Base-by-base conservation (phyloP, 2,329 filamentous ascomycete species). In the Parastagonospora avenae region DNA sequence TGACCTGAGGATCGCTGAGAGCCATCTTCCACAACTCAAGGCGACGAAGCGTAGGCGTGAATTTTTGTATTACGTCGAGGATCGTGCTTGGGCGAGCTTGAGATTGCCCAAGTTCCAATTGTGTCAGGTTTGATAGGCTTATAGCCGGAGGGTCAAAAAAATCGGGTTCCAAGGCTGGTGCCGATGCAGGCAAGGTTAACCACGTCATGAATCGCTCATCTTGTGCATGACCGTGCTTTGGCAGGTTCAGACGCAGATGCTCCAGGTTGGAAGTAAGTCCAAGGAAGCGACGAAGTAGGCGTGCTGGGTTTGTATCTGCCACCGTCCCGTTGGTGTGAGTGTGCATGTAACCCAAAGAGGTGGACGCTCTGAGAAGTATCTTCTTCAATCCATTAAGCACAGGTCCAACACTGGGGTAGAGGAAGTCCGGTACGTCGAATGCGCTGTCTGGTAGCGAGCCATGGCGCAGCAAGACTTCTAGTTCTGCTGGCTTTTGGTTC, bases 171-270 rank as follows among this genome's bases (percentile, higher is more conserved):
- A 42, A 24, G 10, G 16, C 4, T 6, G 36, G 27, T 9, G 40
- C 2, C 14, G 50, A 33, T 2, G 33, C 36, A 5, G 58, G 39
- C 10, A 37, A 49, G 41, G 36, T 77, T 72, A 83, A 10, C 59
- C 63, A 65, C 16, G 59, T 27, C 2, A 83, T 48, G 9, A 82
- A 56, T 1, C 64, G 57, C 12, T 45, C 48, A 9, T 62, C 59
- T 0, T 64, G 55, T 2, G 64, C 47, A 2, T 60, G 47, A 4
- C 48, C 14, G 4, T 46, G 43, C 36, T 57, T 62, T 19, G 56
- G 52, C 28, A 82, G 79, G 57, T 85, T 86, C 37, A 86, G 62
- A 2, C 84, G 77, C 4, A 87, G 71, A 57, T 83, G 79, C 28
- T 75, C 74, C 5, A 87, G 52, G 14, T 80, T 79, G 3, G 67